Evolutionary conservation across 1,139 yeast species (phyloP), one percentile per base, ranked within the genome.

Genomic region (Magnusiomyces fungicola): DNA sequence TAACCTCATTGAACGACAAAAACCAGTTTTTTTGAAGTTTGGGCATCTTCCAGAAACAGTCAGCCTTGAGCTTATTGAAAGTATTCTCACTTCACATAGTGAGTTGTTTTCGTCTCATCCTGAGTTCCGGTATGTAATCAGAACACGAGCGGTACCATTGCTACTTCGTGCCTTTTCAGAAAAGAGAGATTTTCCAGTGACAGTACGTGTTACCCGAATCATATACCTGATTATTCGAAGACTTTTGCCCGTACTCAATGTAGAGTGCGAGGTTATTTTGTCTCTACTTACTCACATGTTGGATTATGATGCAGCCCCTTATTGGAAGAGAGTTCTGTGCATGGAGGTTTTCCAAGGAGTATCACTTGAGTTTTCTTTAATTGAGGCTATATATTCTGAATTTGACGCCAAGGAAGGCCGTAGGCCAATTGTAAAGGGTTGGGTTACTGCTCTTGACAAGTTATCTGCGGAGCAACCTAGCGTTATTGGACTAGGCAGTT

Each of bases 21-120:
- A 72, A 37, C 80, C 89, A 0, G 55, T 64, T 1, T 81, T 78
- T 53, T 61, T 81, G 48, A 72, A 73, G 58, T 69, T 81, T 47
- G 72, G 74, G 33, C 73, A 74, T 37, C 69, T 90, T 5, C 79
- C 85, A 2, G 79, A 79, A 50, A 76, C 81, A 4, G 81, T 88
- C 50, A 85, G 88, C 0, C 74, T 92, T 46, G 98, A 90, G 60
- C 74, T 90, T 22, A 65, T 89, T 34, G 97, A 90, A 64, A 83
- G 82, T 49, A 70, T 83, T 4, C 64, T 81, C 29, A 67, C 76
- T 1, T 80, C 80, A 58, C 88, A 87, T 58, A 70, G 72, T 22
- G 55, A 60, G 0, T 62, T 81, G 3, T 86, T 92, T 60, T 65
- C 71, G n/a, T 53, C 64, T 1, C 87, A 83, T 56, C 68, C 65